phyloP scores from a whole-genome alignment of 2,329 filamentous ascomycete genomes.

The Zymoseptoria tritici region DNA sequence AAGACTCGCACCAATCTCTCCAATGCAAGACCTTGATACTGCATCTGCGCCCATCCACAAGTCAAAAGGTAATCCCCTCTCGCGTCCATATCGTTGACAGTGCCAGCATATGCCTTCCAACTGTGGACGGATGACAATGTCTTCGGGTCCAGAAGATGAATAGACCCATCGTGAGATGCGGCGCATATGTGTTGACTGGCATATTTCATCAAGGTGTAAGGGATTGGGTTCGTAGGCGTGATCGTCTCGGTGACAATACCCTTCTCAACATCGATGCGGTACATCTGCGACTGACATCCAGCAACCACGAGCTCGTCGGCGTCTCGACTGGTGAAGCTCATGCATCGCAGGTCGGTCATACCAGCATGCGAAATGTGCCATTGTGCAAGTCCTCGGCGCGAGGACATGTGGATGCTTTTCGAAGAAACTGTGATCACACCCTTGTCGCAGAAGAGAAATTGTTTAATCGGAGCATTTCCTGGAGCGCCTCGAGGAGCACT shows the following conservation, averaged over 20 bases:
- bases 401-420: conserved; percentile 81
- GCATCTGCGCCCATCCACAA: conserved; percentile 83
- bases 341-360: conserved; percentile 84
- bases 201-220: conserved; percentile 89
- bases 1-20: conserved; percentile 94
- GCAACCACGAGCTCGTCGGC: conserved; percentile 79
- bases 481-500: conserved; percentile 20
- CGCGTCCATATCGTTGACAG: conserved; percentile 94
- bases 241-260: conserved; percentile 38
- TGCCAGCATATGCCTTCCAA: conserved; percentile 84
- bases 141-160: conserved; percentile 77
- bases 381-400: conserved; percentile 69
- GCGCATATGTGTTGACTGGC: conserved; percentile 82
- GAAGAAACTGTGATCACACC: conserved; percentile 81
- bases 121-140: conserved; percentile 72
- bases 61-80: conserved; percentile 92
- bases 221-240: conserved; percentile 27
- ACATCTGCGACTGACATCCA: conserved; percentile 79
- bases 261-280: conserved; percentile 60
- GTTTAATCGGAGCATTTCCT: conserved; percentile 68
- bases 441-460: conserved; percentile 84
- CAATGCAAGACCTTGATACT: conserved; percentile 70
- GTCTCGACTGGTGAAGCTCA: conserved; percentile 87
- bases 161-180: conserved; percentile 71
- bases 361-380: conserved; percentile 77